Percentiles rank a stretch among this genome's conserved stretches.
These are phyloP conservation scores for Neckera pumila DNA, from an alignment of 225 moss, liverwort and hornwort genomes.

Conservation along the genomic window DNA sequence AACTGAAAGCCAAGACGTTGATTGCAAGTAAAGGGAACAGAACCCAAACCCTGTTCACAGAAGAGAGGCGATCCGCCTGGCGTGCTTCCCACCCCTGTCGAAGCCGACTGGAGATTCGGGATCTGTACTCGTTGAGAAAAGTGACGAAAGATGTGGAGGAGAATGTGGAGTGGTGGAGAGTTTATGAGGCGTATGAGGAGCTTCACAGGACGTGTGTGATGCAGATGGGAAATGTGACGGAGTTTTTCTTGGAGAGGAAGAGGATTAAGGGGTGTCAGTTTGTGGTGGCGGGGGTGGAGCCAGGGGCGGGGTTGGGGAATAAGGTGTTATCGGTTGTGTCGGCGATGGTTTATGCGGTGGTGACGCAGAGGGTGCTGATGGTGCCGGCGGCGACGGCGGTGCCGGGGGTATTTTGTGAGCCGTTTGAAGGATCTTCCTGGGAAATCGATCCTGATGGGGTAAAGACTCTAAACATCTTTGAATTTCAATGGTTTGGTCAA, in stretches of 20 bases:
- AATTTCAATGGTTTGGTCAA: neutral
- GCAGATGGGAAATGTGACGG: conserved; percentile 32
- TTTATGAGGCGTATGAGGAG: conserved; percentile 27
- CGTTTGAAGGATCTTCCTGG: conserved; percentile 73
- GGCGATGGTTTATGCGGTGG: conserved; percentile 49
- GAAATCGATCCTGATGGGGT: conserved; percentile 27
- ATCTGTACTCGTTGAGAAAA: conserved; percentile 10
- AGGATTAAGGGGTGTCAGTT: conserved; percentile 27
- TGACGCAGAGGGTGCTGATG: conserved; percentile 29
- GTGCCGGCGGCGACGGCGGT: conserved; percentile 40
- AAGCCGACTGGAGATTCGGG: conserved; percentile 18
- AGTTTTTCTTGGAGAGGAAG: conserved; percentile 26
- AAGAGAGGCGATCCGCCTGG: neutral
- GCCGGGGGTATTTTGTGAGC: conserved; percentile 60
- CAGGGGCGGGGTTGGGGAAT: conserved; percentile 27
- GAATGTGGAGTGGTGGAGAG: conserved; percentile 29
- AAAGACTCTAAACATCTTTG: neutral
- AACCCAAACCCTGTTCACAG: neutral
- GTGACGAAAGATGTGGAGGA: conserved; percentile 1
- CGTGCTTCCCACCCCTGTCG: conserved; percentile 6
- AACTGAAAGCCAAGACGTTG: neutral
- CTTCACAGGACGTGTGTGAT: conserved; percentile 61
- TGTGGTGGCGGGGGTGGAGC: conserved; percentile 24
- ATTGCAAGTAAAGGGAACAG: neutral
- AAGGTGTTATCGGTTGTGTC: conserved; percentile 43